phyloP scores from a whole-genome alignment of 768 basidiomycete species.

The Tricholoma sp. region DNA sequence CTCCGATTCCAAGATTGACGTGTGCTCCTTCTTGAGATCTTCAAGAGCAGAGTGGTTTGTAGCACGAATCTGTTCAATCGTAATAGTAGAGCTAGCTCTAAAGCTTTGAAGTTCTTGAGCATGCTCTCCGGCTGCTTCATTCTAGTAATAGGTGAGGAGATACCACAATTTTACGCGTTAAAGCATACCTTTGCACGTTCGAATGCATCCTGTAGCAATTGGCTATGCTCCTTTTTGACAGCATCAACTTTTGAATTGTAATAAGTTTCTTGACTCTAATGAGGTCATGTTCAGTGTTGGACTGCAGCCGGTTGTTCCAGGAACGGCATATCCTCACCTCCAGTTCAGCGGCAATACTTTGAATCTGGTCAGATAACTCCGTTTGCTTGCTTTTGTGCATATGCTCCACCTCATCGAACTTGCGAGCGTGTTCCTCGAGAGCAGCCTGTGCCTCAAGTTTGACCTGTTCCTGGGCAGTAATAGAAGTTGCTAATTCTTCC shows the following conservation, averaged over 20 bases:
- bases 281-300: constrained; percentile 5
- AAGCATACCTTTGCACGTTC: constrained; percentile 67
- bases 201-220: constrained; percentile 63
- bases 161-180: neutral
- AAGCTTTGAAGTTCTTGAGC: constrained; percentile 66
- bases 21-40: constrained; percentile 60
- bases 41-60: constrained; percentile 60
- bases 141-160: constrained; percentile 30
- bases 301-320: neutral
- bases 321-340: constrained; percentile 37
- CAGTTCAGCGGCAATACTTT: constrained; percentile 54
- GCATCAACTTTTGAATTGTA: constrained; percentile 63
- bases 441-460: constrained; percentile 39
- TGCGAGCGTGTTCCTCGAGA: constrained; percentile 40
- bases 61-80: constrained; percentile 64
- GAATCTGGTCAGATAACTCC: constrained; percentile 51
- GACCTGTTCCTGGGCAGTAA: constrained; percentile 44
- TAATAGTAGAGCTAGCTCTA: constrained; percentile 57
- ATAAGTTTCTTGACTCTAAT: constrained; percentile 62
- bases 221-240: constrained; percentile 61
- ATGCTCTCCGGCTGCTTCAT: constrained; percentile 67
- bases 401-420: constrained; percentile 50
- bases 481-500: constrained; percentile 38
- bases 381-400: constrained; percentile 43
- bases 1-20: constrained; percentile 52